Evolutionary conservation across 768 basidiomycete genomes (phyloP).

Genomic region (Macrocybe gigantea): DNA sequence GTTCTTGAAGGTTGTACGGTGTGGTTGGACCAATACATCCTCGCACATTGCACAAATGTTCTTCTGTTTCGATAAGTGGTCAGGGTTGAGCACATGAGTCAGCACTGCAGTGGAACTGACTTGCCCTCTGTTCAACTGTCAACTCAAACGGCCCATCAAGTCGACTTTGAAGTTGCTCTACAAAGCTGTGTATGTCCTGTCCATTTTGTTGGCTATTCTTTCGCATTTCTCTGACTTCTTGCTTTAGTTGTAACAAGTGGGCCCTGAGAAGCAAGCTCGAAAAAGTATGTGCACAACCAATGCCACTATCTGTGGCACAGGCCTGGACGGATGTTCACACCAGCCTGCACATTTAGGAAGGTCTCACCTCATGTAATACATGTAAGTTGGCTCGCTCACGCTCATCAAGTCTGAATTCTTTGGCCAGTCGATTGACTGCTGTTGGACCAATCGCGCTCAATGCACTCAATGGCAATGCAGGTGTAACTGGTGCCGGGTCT

Average conservation of each 20-base stretch:
- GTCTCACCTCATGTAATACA: neutral
- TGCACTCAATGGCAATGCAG: no score
- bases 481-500: no score
- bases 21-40: neutral
- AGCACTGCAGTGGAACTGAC: no score
- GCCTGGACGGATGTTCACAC: no score
- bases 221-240: neutral
- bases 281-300: neutral
- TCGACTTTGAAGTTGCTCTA: conserved; percentile 3
- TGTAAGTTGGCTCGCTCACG: neutral
- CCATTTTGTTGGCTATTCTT: neutral
- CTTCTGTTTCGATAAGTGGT: no score
- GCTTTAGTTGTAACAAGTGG: neutral
- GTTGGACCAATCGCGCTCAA: no score
- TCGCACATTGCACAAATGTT: neutral
- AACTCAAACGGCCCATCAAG: conserved; percentile 7
- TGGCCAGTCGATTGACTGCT: conserved; percentile 1
- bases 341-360: no score
- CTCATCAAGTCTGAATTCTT: neutral
- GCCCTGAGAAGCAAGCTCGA: neutral
- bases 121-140: conserved; percentile 11
- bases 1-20: neutral
- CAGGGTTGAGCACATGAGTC: no score
- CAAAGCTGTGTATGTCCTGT: neutral
- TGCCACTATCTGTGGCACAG: neutral